These are phyloP conservation scores for Telfairia occidentalis DNA, from an alignment of 331 rosid genomes.

Conservation along the genomic window DNA sequence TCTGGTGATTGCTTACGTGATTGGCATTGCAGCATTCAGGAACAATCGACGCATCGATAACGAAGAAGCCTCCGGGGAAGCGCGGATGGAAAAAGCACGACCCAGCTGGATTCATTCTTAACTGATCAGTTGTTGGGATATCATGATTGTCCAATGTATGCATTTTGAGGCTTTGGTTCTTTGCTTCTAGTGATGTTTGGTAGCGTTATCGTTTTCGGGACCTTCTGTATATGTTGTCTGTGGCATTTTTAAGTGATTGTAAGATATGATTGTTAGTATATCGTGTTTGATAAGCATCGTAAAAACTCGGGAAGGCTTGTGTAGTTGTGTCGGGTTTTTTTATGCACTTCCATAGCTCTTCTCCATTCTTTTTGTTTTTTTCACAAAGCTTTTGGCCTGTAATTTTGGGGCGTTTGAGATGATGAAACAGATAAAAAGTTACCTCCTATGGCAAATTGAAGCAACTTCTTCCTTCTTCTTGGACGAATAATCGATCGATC, in stretches of 20 bases:
- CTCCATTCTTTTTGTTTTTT: background rate
- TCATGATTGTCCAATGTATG: background rate
- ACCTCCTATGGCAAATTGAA: no score
- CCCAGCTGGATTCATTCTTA: constrained; percentile 53
- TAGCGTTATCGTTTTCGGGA: background rate
- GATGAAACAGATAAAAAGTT: background rate
- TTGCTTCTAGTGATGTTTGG: background rate
- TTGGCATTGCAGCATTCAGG: constrained; percentile 66
- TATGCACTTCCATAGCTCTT: background rate
- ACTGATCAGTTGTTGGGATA: background rate
- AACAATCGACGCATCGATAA: constrained; percentile 70
- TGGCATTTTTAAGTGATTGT: background rate
- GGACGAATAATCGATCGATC: background rate
- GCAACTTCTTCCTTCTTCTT: background rate
- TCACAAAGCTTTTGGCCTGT: background rate
- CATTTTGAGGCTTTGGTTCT: constrained; percentile 6
- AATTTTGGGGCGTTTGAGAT: background rate
- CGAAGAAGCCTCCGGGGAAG: constrained; percentile 61
- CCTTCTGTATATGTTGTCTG: background rate
- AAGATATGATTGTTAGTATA: background rate
- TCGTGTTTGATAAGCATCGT: background rate
- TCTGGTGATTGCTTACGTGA: constrained; percentile 52
- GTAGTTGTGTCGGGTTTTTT: background rate
- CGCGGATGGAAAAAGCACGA: constrained; percentile 72
- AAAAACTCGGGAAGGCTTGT: background rate